These are phyloP conservation scores for Dalbergia oliveri DNA, from an alignment of 306 rosid genomes.

Conservation along the genomic window DNA sequence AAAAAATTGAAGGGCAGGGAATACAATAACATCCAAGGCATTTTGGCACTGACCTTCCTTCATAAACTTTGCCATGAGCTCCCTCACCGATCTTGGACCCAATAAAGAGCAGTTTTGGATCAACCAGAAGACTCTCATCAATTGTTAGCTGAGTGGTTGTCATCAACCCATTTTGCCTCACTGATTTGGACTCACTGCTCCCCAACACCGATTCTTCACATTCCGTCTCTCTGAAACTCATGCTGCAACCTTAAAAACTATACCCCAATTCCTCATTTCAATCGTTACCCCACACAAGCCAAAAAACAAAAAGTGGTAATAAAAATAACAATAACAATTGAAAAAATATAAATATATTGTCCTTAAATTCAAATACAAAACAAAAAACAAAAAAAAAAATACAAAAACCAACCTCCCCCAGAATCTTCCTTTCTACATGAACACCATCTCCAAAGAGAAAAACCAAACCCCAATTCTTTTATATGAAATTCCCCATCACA, in stretches of 20 bases:
- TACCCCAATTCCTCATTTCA: slow-evolving; percentile 69
- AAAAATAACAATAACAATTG: not conserved
- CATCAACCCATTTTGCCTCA: slow-evolving; percentile 61
- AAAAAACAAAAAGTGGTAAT: too few relatives aligned
- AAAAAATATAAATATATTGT: slow-evolving; percentile 4
- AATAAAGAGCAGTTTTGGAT: slow-evolving; percentile 83
- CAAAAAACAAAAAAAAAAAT: slow-evolving; percentile 3
- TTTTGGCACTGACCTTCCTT: slow-evolving; percentile 90
- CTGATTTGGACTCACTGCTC: slow-evolving; percentile 54
- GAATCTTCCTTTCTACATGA: slow-evolving; percentile 43
- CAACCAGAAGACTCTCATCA: slow-evolving; percentile 88
- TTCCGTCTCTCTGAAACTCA: slow-evolving; percentile 72
- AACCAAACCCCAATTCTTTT: slow-evolving; percentile 46
- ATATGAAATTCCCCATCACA: slow-evolving; percentile 33
- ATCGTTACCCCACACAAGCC: slow-evolving; percentile 35
- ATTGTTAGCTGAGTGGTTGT: slow-evolving; percentile 63
- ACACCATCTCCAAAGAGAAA: slow-evolving; percentile 34
- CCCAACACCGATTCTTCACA: slow-evolving; percentile 49
- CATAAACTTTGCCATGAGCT: slow-evolving; percentile 95
- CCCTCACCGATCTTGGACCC: slow-evolving; percentile 95
- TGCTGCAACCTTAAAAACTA: slow-evolving; percentile 73
- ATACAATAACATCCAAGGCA: slow-evolving; percentile 21
- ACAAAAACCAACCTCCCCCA: slow-evolving; percentile 46
- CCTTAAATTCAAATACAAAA: slow-evolving; percentile 40
- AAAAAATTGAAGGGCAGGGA: not conserved